These are phyloP conservation scores for Guillardia theta DNA, from an alignment of 78 protist genomes.

Conservation along the genomic window DNA sequence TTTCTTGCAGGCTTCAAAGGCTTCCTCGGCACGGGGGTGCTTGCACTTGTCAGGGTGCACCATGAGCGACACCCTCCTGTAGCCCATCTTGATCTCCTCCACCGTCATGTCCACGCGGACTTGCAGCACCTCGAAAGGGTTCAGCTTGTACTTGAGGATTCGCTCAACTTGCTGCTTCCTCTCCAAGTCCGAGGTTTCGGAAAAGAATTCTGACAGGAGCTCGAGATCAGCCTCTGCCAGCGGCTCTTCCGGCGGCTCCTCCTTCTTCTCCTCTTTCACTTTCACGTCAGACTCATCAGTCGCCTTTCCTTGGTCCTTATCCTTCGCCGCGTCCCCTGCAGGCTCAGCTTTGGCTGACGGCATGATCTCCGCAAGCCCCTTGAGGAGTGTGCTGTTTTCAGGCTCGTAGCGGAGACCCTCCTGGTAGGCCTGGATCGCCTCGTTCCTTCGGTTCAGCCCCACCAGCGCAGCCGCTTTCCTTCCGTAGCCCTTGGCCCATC, in stretches of 20 bases:
- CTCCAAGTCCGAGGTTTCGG: background rate
- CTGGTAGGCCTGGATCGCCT: background rate
- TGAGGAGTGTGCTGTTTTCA: background rate
- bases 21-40: constrained; percentile 29
- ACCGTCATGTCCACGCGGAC: background rate
- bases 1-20: background rate
- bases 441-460: background rate
- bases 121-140: constrained; percentile 4
- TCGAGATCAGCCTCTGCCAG: background rate
- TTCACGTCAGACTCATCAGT: background rate
- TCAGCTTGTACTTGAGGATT: background rate
- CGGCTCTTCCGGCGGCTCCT: background rate
- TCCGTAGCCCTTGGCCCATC: background rate
- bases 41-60: constrained; percentile 21
- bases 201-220: background rate
- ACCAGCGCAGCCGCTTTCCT: background rate
- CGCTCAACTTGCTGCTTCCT: constrained; percentile 5
- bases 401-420: background rate
- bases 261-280: background rate
- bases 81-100: background rate
- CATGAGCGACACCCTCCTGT: background rate
- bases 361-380: background rate
- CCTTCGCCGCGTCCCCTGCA: background rate
- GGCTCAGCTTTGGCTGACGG: background rate
- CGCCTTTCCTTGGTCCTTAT: background rate